Evolutionary conservation across 1,284 basidiomycete genomes (phyloP), one percentile per base, ranked within the genome.

Genomic region (Heliocybe sulcata): DNA sequence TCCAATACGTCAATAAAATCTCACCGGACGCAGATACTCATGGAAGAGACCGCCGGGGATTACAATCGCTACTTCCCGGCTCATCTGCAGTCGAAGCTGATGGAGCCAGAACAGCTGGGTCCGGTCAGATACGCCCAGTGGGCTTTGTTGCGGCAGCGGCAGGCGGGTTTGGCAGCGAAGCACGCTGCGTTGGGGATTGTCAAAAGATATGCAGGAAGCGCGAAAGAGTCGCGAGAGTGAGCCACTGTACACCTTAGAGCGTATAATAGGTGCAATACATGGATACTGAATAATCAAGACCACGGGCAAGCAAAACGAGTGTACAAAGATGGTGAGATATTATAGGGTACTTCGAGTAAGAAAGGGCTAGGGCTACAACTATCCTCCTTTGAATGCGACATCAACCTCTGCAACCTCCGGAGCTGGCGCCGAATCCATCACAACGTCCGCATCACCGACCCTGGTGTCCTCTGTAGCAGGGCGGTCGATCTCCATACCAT

Each of bases 131-230:
- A 55, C 22, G 60, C 59, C 3, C n/a, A 33, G n/a, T 54, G 56
- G n/a, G 48, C 56, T 1, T 25, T 62, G 2, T 50, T 54, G 12
- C 54, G 51, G 19, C 35, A 53, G 38, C 54, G 50, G 9, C 51
- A 55, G 16, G 56, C 52, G 51, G 56, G 31, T n/a, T 20, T 8
- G 4, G 38, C 8, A 6, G 19, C 16, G 12, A 64, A 65, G 51
- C 53, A 54, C 19, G 51, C 56, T 26, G 63, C 57, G 47, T 35
- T 68, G 22, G 53, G 58, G 22, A 56, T 67, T 9, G 60, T 69
- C 12, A 56, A 23, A 3, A 38, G 45, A 8, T 27, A 59, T 42
- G 26, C 55, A 6, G 26, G 35, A 26, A 35, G 26, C 12, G 55
- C 48, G 26, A 50, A 27, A 20, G 20, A 45, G 38, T 22, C 54